Conservation (phyloP, 2,329 filamentous ascomycete genomes). For the Tricladium varicosporioides region DNA sequence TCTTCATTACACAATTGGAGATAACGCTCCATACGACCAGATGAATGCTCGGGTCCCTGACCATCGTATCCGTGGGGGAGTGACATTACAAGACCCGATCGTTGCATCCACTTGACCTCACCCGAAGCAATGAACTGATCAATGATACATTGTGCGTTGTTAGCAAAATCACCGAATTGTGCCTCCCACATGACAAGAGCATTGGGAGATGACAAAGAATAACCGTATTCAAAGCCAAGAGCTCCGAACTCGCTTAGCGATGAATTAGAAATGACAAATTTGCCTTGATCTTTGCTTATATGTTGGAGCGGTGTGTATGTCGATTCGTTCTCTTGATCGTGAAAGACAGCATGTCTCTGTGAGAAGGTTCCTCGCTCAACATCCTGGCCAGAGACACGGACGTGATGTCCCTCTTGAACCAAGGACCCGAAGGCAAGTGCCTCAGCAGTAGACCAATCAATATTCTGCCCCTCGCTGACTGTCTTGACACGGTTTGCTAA, state of each 20-base stretch:
- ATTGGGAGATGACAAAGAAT: conserved; percentile 94
- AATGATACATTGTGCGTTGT: conserved; percentile 98
- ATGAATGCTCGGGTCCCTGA: conserved; percentile 97
- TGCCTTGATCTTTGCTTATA: conserved; percentile 85
- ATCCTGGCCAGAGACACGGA: conserved; percentile 96
- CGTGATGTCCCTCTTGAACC: conserved; percentile 90
- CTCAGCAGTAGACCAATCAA: conserved; percentile 97
- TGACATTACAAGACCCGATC: conserved; percentile 93
- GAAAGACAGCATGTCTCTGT: conserved; percentile 93
- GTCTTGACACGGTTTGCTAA: conserved; percentile 86
- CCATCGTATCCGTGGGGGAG: conserved; percentile 97
- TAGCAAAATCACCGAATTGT: conserved; percentile 99
- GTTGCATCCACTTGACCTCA: conserved; percentile 98
- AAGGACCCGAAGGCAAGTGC: conserved; percentile 91
- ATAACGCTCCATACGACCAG: conserved; percentile 94
- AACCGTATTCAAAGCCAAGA: conserved; percentile 97
- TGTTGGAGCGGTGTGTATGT: conserved; percentile 93
- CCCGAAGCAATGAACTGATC: conserved; percentile 98
- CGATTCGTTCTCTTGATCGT: conserved; percentile 92
- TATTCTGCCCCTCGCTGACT: conserved; percentile 86
- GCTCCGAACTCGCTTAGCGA: conserved; percentile 70
- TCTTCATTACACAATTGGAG: conserved; percentile 97
- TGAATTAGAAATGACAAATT: conserved; percentile 96
- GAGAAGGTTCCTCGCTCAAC: conserved; percentile 99
- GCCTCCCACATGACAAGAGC: conserved; percentile 99